phyloP scores from a whole-genome alignment of 139 green algal genomes.

The Diplosphaera chodatii region DNA sequence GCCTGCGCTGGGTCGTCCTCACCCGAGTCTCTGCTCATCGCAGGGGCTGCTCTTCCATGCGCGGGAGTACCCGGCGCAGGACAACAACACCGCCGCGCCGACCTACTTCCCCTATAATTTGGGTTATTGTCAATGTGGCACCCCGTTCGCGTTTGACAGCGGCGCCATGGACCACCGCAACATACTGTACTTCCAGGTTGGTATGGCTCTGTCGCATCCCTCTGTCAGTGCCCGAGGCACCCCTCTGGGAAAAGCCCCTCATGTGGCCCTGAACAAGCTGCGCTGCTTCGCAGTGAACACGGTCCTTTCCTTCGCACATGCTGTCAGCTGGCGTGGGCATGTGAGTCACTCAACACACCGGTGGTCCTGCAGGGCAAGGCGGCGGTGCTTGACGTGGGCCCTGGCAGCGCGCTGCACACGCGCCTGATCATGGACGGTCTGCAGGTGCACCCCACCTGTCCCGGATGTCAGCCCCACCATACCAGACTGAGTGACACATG shows the following conservation, averaged over 20 bases:
- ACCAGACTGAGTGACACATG: no score
- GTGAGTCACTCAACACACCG: no score
- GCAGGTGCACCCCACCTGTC: background rate
- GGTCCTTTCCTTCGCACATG: no score
- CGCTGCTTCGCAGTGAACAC: no score
- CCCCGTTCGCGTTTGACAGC: slow-evolving; percentile 4
- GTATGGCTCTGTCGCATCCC: no score
- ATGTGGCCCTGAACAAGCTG: no score
- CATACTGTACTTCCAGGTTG: slow-evolving; percentile 31
- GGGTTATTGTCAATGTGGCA: slow-evolving; percentile 28
- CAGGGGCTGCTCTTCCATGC: slow-evolving; percentile 31
- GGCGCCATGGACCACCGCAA: slow-evolving; percentile 32
- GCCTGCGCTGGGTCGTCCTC: no score
- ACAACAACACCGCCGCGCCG: background rate
- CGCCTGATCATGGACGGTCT: slow-evolving; percentile 25
- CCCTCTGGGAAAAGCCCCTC: no score
- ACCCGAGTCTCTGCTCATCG: no score
- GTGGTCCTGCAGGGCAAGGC: background rate
- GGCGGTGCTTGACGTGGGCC: slow-evolving; percentile 23
- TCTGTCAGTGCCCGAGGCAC: no score
- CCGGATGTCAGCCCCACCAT: no score
- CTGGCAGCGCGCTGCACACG: slow-evolving; percentile 16
- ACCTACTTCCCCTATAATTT: slow-evolving; percentile 28
- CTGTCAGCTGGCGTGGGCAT: no score
- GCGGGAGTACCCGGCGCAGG: slow-evolving; percentile 20